Evolutionary conservation across 2,329 filamentous ascomycete genomes (phyloP).

Genomic region (Endothia cerciana): DNA sequence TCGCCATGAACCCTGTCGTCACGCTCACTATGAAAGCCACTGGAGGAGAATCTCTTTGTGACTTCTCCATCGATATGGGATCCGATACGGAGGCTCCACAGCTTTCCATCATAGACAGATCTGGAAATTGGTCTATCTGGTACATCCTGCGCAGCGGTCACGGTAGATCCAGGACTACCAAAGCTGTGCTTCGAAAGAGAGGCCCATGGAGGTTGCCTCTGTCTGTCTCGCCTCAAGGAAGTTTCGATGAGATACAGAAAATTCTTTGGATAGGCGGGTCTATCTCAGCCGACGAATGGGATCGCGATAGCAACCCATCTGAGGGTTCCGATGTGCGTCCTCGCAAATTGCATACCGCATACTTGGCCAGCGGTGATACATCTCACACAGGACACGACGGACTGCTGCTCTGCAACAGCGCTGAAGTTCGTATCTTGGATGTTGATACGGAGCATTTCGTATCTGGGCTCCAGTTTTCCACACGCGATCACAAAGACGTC

Average conservation of each 20-base stretch:
- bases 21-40: conserved; percentile 56
- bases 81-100: conserved; percentile 57
- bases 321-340: not conserved
- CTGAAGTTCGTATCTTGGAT: conserved; percentile 24
- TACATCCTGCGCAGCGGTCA: conserved; percentile 51
- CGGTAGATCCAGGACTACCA: conserved; percentile 40
- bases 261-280: conserved; percentile 42
- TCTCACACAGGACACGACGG: conserved; percentile 16
- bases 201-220: conserved; percentile 9
- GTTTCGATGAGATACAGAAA: conserved; percentile 45
- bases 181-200: conserved; percentile 35
- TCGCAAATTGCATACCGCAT: conserved; percentile 8
- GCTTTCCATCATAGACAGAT: conserved; percentile 67
- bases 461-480: conserved; percentile 31
- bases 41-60: conserved; percentile 59
- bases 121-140: conserved; percentile 71
- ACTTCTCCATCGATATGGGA: conserved; percentile 67
- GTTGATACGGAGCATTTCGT: conserved; percentile 14
- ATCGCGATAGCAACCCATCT: conserved; percentile 29
- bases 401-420: conserved; percentile 25
- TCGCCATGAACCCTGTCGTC: conserved; percentile 60
- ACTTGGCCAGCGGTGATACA: conserved; percentile 6
- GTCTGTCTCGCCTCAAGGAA: conserved; percentile 37
- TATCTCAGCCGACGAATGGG: conserved; percentile 31
- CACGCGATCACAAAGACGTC: conserved; percentile 39